phyloP scores from a whole-genome alignment of 202 grass and related monocot species.

The Dendrocalamus latiflorus region DNA sequence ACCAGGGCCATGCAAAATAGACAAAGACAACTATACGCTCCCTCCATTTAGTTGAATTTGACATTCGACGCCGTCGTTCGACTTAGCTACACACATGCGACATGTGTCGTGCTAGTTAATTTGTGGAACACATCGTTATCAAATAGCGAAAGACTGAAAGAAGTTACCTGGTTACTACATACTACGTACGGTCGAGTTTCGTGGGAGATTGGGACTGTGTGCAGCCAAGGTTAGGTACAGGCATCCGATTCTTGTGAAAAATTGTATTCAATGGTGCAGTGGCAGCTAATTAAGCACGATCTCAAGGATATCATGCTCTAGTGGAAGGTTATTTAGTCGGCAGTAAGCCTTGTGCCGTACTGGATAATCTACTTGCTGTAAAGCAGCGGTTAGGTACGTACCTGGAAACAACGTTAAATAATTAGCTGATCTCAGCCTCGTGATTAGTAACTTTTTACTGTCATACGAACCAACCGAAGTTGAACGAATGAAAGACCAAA shows the following conservation, averaged over 20 bases:
- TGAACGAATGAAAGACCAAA: not conserved
- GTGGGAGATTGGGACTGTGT: not conserved
- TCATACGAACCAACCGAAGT: not conserved
- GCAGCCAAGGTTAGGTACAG: not conserved
- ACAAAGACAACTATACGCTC: not conserved
- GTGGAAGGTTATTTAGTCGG: no score
- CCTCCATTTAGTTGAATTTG: not conserved
- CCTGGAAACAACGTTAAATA: not conserved
- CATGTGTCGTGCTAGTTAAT: not conserved
- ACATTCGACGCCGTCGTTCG: not conserved
- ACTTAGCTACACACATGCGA: not conserved
- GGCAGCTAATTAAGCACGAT: no score
- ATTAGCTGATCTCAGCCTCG: no score
- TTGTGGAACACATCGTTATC: not conserved
- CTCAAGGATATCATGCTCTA: no score
- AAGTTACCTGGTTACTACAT: not conserved
- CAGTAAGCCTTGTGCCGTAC: not conserved
- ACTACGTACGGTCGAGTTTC: not conserved
- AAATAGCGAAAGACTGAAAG: not conserved
- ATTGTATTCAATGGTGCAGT: no score
- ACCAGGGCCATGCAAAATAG: not conserved
- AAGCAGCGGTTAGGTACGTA: not conserved
- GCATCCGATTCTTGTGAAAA: not conserved
- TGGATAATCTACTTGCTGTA: not conserved
- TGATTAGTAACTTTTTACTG: not conserved